phyloP scores from a whole-genome alignment of 2,329 filamentous ascomycete species.

The Talaromyces verruculosus region DNA sequence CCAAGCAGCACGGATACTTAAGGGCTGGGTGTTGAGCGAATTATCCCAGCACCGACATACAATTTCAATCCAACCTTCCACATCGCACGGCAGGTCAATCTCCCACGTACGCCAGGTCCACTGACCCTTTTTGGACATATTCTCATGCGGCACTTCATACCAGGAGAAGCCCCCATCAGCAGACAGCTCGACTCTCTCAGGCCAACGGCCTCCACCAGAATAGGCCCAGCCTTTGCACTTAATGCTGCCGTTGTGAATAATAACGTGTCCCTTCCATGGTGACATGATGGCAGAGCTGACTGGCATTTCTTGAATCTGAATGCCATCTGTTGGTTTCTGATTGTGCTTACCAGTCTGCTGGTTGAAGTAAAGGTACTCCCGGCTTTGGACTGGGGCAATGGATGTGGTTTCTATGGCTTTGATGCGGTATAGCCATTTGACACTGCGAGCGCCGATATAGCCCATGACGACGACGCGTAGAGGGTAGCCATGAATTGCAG shows the following conservation, averaged over 20 bases:
- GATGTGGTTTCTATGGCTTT: constrained; percentile 60
- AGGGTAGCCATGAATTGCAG: constrained; percentile 65
- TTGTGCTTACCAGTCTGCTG: constrained; percentile 70
- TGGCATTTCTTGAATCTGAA: constrained; percentile 71
- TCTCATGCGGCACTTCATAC: constrained; percentile 62
- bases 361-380: constrained; percentile 68
- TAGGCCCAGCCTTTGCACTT: constrained; percentile 60
- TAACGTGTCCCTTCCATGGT: constrained; percentile 59
- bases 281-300: constrained; percentile 67
- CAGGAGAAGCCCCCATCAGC: constrained; percentile 63
- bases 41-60: constrained; percentile 63
- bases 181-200: constrained; percentile 63
- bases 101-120: constrained; percentile 67
- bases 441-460: constrained; percentile 66
- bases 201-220: constrained; percentile 59
- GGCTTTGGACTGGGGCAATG: constrained; percentile 61
- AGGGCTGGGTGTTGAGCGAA: constrained; percentile 60
- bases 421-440: constrained; percentile 64
- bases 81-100: constrained; percentile 61
- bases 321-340: constrained; percentile 57
- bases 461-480: constrained; percentile 63
- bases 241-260: constrained; percentile 62
- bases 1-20: constrained; percentile 56
- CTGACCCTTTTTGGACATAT: constrained; percentile 62
- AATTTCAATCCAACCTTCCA: constrained; percentile 62